These are phyloP conservation scores for Candida golubevii DNA, from an alignment of 805 yeast genomes.

Conservation along the genomic window DNA sequence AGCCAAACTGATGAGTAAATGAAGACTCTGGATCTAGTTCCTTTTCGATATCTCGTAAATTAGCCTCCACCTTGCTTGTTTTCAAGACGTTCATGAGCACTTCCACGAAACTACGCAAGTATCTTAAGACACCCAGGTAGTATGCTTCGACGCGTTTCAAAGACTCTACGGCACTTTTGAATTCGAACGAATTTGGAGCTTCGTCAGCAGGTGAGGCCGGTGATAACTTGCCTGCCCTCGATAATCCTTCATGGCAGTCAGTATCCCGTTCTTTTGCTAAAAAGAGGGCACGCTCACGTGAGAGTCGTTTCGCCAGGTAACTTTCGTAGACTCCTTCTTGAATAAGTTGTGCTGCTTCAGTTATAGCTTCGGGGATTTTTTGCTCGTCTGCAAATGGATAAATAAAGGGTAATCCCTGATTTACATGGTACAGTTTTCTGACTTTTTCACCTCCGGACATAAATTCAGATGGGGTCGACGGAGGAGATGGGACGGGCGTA, in stretches of 20 bases:
- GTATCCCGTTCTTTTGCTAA: slow-evolving; percentile 69
- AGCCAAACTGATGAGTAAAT: slow-evolving; percentile 16
- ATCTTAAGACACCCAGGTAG: slow-evolving; percentile 49
- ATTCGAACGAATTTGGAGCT: not conserved
- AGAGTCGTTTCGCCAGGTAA: slow-evolving; percentile 63
- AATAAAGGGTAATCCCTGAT: slow-evolving; percentile 62
- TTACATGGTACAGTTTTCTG: slow-evolving; percentile 57
- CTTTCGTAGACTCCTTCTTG: slow-evolving; percentile 59
- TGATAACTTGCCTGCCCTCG: too few species aligned
- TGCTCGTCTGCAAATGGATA: slow-evolving; percentile 44
- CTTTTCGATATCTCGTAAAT: slow-evolving; percentile 31
- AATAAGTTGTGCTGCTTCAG: slow-evolving; percentile 73
- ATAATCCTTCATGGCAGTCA: slow-evolving; percentile 20
- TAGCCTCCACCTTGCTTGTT: slow-evolving; percentile 40
- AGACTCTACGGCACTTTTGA: slow-evolving; percentile 23
- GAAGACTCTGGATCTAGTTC: slow-evolving; percentile 34
- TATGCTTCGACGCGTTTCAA: slow-evolving; percentile 56
- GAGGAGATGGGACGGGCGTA: slow-evolving; percentile 87
- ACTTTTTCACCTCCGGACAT: slow-evolving; percentile 47
- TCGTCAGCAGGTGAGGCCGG: not conserved
- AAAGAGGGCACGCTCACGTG: slow-evolving; percentile 66
- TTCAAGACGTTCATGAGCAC: slow-evolving; percentile 64
- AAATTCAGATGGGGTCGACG: slow-evolving; percentile 41
- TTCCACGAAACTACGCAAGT: slow-evolving; percentile 58
- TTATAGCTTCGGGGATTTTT: slow-evolving; percentile 64